phyloP scores from a whole-genome alignment of 257 asterid species.

The Coffea canephora region DNA sequence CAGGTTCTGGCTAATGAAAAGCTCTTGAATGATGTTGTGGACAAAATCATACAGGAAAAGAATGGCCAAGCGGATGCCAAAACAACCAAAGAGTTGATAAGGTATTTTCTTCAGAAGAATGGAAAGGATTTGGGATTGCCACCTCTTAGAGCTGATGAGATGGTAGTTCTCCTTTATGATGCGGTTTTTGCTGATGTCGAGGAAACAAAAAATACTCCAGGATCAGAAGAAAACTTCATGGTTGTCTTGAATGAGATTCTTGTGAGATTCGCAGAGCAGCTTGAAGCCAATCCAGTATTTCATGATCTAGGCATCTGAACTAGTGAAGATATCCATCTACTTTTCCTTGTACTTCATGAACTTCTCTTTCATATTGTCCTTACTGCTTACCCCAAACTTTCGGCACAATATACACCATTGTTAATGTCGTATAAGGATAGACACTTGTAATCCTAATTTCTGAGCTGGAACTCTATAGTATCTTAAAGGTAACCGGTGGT shows the following conservation, averaged over 20 bases:
- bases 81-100: slow-evolving; percentile 25
- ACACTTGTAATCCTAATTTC: background rate
- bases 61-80: slow-evolving; percentile 16
- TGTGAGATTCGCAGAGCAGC: slow-evolving; percentile 48
- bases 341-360: background rate
- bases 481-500: background rate
- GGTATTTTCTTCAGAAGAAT: slow-evolving; percentile 39
- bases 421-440: background rate
- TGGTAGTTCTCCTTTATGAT: slow-evolving; percentile 37
- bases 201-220: slow-evolving; percentile 17
- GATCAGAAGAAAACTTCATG: slow-evolving; percentile 25
- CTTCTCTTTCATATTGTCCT: background rate
- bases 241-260: slow-evolving; percentile 40
- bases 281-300: slow-evolving; percentile 50
- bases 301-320: slow-evolving; percentile 32
- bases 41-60: slow-evolving; percentile 33
- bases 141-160: slow-evolving; percentile 42
- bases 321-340: background rate
- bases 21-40: slow-evolving; percentile 29
- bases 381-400: background rate
- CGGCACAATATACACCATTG: background rate
- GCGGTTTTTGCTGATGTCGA: slow-evolving; percentile 35
- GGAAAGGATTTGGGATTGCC: slow-evolving; percentile 47
- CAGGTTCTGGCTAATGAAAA: slow-evolving; percentile 44
- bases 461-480: background rate